phyloP scores from a whole-genome alignment of 805 yeast species.

The Metschnikowia cerradonensis region DNA sequence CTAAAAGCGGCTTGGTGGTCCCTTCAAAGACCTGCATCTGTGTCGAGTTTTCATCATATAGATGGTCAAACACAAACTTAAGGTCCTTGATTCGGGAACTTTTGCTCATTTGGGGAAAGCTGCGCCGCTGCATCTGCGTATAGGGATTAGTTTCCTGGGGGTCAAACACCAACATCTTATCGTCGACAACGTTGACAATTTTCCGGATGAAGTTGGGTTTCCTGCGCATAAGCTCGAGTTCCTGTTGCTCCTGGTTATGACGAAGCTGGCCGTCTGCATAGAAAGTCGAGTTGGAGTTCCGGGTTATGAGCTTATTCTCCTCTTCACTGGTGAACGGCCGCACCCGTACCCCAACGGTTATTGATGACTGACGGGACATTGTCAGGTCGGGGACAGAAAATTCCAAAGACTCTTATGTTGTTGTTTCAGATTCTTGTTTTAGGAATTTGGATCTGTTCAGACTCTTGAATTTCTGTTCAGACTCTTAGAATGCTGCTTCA shows the following conservation, averaged over 20 bases:
- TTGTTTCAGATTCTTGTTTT: no score
- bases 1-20: conserved; percentile 71
- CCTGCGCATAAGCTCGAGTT: conserved; percentile 6
- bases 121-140: conserved; percentile 44
- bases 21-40: conserved; percentile 65
- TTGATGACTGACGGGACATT: conserved; percentile 46
- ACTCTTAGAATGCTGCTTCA: not conserved
- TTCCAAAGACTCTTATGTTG: no score
- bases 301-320: conserved; percentile 40
- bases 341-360: conserved; percentile 74
- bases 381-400: no score
- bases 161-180: conserved; percentile 80
- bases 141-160: conserved; percentile 72
- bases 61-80: conserved; percentile 73
- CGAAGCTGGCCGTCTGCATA: conserved; percentile 54
- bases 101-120: conserved; percentile 35
- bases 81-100: conserved; percentile 61
- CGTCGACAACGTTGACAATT: conserved; percentile 77
- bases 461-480: no score
- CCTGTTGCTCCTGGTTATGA: conserved; percentile 9
- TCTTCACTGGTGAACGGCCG: conserved; percentile 75
- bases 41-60: conserved; percentile 62
- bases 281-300: conserved; percentile 30
- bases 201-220: conserved; percentile 57
- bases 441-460: no score